Evolutionary conservation across 768 basidiomycete species (phyloP).

Genomic region (Trametes cingulata): DNA sequence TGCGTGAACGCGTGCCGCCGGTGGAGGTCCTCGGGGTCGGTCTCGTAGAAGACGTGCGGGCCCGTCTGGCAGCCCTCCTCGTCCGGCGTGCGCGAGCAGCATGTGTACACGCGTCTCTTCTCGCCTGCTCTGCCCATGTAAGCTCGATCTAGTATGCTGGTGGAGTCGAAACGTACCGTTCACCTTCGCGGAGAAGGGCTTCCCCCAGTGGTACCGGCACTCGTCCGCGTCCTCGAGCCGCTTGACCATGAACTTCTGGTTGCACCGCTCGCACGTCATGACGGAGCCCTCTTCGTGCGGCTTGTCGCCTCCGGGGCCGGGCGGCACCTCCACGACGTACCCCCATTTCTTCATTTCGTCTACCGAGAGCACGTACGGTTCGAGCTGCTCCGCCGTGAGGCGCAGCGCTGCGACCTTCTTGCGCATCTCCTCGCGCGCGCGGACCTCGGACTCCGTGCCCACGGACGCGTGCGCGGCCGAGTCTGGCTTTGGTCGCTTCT

Average conservation of each 20-base stretch:
- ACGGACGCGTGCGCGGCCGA: slow-evolving; percentile 67
- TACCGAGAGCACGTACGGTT: slow-evolving; percentile 57
- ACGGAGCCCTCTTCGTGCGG: slow-evolving; percentile 64
- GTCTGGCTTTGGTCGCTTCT: slow-evolving; percentile 56
- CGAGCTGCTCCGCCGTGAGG: slow-evolving; percentile 54
- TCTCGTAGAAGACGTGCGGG: slow-evolving; percentile 91
- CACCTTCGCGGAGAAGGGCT: slow-evolving; percentile 55
- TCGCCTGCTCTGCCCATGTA: slow-evolving; percentile 48
- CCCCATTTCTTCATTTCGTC: slow-evolving; percentile 65
- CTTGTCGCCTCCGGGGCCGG: slow-evolving; percentile 59
- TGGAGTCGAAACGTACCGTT: slow-evolving; percentile 52
- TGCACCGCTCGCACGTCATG: slow-evolving; percentile 80
- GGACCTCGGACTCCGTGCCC: slow-evolving; percentile 70
- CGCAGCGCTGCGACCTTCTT: slow-evolving; percentile 54
- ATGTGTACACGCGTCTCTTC: slow-evolving; percentile 68
- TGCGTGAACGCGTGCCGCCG: slow-evolving; percentile 71
- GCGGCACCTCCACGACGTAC: slow-evolving; percentile 70
- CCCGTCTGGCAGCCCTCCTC: slow-evolving; percentile 74
- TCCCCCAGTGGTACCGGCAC: slow-evolving; percentile 87
- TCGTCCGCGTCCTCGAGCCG: slow-evolving; percentile 54
- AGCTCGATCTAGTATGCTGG: not conserved
- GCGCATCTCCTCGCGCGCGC: slow-evolving; percentile 53
- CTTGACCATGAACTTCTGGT: slow-evolving; percentile 66
- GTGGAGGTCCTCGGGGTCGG: slow-evolving; percentile 63
- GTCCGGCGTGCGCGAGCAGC: slow-evolving; percentile 68